Evolutionary conservation across 2,329 filamentous ascomycete genomes (phyloP), one percentile per base, ranked within the genome.

Genomic region (Mycogone perniciosa): DNA sequence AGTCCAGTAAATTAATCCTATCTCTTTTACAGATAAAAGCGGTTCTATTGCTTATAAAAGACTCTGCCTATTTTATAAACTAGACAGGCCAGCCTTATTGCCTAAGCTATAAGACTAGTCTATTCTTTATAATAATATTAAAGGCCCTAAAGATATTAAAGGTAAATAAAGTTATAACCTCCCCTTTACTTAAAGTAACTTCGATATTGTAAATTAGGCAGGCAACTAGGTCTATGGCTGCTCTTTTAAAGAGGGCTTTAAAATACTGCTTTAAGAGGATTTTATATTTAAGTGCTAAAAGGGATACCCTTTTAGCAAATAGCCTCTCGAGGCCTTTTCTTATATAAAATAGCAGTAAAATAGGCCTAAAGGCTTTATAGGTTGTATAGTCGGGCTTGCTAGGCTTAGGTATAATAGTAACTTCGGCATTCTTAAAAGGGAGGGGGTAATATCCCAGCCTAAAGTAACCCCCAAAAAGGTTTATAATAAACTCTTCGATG

Each of bases 291-390:
- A 20, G 20, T 20, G 20, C 20, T 20, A 20, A 3, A 13, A 13
- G 37, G 38, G 55, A 55, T 7, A 63, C 48, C 33, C 56, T 48
- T 43, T 52, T 52, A 39, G 57, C 57, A 8, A 64, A 51, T 4
- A 64, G 43, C 11, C 57, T 50, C 48, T 64, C 59, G 7, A 64
- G 55, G 1, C 62, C 55, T 48, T 64, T 64, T n/a, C 60, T 54
- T 2, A 65, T 55, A 31, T 43, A 60, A 4, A 54, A 60, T 5
- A 63, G 57, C 10, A 64, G 56, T 42, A 59, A 60, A 35, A 63
- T 64, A 4, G 54, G 58, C 9, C 57, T 52, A 54, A 51, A 64
- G 27, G 56, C 56, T n/a, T 52, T 41, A 5, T 55, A 55, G 2
- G 34, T 45, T 6, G 48, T 54, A 7, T 56, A 52, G 47, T 20